Percentiles rank a stretch among this genome's conserved stretches.
These are phyloP conservation scores for Cercospora sp. DNA, from an alignment of 2,329 filamentous ascomycete species.

Conservation along the genomic window DNA sequence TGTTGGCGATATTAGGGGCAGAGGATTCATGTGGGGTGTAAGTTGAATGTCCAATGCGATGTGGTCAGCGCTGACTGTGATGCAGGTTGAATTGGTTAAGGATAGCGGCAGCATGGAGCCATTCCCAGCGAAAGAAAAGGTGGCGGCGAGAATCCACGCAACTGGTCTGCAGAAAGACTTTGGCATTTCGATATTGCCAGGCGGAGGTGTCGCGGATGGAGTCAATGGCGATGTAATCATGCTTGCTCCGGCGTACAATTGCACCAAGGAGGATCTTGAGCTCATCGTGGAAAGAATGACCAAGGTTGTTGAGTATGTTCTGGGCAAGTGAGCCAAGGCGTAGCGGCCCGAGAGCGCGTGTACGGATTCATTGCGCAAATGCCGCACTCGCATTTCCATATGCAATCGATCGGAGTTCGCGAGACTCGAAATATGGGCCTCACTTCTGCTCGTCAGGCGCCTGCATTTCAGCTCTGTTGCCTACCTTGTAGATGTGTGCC, in stretches of 20 bases:
- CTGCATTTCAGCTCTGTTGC: background rate
- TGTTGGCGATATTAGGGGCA: slow-evolving; percentile 61
- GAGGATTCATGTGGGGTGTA: slow-evolving; percentile 54
- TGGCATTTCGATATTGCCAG: slow-evolving; percentile 61
- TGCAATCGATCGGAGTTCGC: background rate
- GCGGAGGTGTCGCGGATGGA: slow-evolving; percentile 59
- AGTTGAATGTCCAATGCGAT: background rate
- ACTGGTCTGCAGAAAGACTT: slow-evolving; percentile 41
- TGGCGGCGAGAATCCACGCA: slow-evolving; percentile 50
- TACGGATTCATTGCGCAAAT: background rate
- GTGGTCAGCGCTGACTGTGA: background rate
- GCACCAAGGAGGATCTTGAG: slow-evolving; percentile 57
- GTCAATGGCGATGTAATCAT: slow-evolving; percentile 60
- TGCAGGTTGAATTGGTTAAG: slow-evolving; percentile 57
- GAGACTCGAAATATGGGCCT: background rate
- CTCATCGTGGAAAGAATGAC: slow-evolving; percentile 53
- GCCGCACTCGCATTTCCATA: background rate
- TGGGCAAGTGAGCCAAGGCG: slow-evolving; percentile 24
- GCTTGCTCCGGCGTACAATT: slow-evolving; percentile 66
- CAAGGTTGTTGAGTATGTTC: slow-evolving; percentile 53
- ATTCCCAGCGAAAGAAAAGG: slow-evolving; percentile 47
- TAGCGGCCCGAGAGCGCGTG: background rate
- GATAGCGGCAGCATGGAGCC: slow-evolving; percentile 54
- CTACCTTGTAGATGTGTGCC: background rate
- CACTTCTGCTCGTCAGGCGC: background rate